These are phyloP conservation scores for Helotiales sp. DNA, from an alignment of 2,329 filamentous ascomycete species.

Conservation along the genomic window DNA sequence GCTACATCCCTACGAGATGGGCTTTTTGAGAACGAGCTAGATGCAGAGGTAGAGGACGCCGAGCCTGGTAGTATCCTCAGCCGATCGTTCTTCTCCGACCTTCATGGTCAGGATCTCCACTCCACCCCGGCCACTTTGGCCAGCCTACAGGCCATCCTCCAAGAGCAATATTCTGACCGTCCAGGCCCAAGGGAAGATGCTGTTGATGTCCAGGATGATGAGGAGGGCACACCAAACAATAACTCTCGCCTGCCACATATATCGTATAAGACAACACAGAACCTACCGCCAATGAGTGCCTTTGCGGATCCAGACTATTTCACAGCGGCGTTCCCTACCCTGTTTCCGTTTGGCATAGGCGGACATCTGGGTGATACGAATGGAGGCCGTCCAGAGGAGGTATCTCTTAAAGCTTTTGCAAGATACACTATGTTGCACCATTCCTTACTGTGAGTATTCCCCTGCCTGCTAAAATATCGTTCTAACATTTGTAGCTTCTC, in stretches of 20 bases:
- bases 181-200: neutral
- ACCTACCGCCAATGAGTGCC: neutral
- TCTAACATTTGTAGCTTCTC: slow-evolving; percentile 22
- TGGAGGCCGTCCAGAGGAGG: neutral
- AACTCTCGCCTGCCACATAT: neutral
- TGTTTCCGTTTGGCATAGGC: neutral
- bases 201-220: neutral
- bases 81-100: slow-evolving; percentile 24
- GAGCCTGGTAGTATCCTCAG: slow-evolving; percentile 21
- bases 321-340: neutral
- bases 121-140: slow-evolving; percentile 21
- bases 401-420: neutral
- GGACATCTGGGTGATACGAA: neutral
- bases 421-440: slow-evolving; percentile 18
- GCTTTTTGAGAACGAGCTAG: slow-evolving; percentile 17
- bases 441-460: slow-evolving; percentile 20
- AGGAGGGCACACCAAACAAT: neutral
- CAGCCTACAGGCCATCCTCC: slow-evolving; percentile 18
- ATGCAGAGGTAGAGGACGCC: slow-evolving; percentile 13
- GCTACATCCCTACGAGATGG: slow-evolving; percentile 18
- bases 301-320: neutral
- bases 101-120: slow-evolving; percentile 26
- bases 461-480: neutral
- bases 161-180: neutral
- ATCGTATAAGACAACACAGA: neutral